Conservation (phyloP, 352 stramenopile genomes). For the Phytophthora syringae region DNA sequence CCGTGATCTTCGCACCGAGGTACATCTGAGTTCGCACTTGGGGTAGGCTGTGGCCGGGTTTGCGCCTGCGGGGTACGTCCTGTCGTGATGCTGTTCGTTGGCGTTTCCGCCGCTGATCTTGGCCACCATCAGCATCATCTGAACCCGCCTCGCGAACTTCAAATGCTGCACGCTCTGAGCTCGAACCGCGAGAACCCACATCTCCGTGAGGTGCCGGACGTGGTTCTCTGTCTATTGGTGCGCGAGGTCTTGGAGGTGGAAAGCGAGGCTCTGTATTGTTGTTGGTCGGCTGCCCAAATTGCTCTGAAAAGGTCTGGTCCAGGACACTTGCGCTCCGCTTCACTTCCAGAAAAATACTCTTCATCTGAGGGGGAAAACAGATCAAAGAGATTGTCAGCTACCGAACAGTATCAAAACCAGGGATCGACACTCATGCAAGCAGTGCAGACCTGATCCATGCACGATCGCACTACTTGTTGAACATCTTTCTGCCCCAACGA, state of each 20-base stretch:
- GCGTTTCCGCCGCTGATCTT: conserved; percentile 15
- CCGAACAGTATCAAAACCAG: background rate
- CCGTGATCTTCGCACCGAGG: conserved; percentile 59
- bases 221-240: conserved; percentile 4
- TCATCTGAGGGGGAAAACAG: conserved; percentile 58
- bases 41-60: background rate
- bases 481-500: conserved; percentile 79
- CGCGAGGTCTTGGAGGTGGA: conserved; percentile 5
- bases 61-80: background rate
- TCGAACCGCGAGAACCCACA: background rate
- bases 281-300: conserved; percentile 70
- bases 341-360: conserved; percentile 75
- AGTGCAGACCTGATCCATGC: conserved; percentile 86
- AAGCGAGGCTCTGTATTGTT: conserved; percentile 6
- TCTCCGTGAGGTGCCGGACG: conserved; percentile 5
- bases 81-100: conserved; percentile 18
- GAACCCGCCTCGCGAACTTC: conserved; percentile 16
- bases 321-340: conserved; percentile 86
- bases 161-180: conserved; percentile 7
- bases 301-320: conserved; percentile 91
- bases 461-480: conserved; percentile 76
- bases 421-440: background rate
- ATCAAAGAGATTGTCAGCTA: conserved; percentile 1
- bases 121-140: background rate
- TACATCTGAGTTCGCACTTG: conserved; percentile 19